These are phyloP conservation scores for Rubia balearica DNA, from an alignment of 305 asterid species.

Conservation along the genomic window DNA sequence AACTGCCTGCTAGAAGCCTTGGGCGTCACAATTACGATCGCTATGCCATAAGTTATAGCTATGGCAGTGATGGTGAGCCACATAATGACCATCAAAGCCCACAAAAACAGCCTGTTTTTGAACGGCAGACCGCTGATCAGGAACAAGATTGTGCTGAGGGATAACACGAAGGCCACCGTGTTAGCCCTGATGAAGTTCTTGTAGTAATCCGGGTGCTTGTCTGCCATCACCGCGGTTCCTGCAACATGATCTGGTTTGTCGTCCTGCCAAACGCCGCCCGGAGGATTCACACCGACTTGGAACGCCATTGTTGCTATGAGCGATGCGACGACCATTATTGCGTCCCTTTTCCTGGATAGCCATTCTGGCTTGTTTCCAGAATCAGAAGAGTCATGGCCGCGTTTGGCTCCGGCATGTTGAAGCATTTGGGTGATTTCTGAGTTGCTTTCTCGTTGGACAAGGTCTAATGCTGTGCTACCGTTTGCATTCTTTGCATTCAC, in stretches of 20 bases:
- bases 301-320: constrained; percentile 39
- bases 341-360: constrained; percentile 27
- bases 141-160: constrained; percentile 48
- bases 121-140: constrained; percentile 65
- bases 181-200: constrained; percentile 28
- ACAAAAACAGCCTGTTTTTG: constrained; percentile 29
- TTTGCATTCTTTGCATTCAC: constrained; percentile 9
- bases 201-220: constrained; percentile 20
- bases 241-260: constrained; percentile 23
- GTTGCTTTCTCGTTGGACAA: not conserved
- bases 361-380: constrained; percentile 17
- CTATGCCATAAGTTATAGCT: constrained; percentile 39
- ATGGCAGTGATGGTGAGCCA: constrained; percentile 45
- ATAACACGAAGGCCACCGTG: constrained; percentile 42
- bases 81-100: constrained; percentile 53
- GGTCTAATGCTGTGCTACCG: constrained; percentile 6
- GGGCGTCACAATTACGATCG: constrained; percentile 35
- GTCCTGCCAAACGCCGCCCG: constrained; percentile 41
- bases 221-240: constrained; percentile 36
- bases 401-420: constrained; percentile 1
- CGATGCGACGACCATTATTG: constrained; percentile 37
- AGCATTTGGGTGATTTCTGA: not conserved
- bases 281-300: constrained; percentile 38
- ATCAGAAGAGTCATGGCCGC: not conserved
- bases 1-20: constrained; percentile 12